A percentile compares a stretch with the other conserved stretches of the same genome.
phyloP scores from a whole-genome alignment of 2,329 filamentous ascomycete genomes.

The Plectosphaerella plurivora region DNA sequence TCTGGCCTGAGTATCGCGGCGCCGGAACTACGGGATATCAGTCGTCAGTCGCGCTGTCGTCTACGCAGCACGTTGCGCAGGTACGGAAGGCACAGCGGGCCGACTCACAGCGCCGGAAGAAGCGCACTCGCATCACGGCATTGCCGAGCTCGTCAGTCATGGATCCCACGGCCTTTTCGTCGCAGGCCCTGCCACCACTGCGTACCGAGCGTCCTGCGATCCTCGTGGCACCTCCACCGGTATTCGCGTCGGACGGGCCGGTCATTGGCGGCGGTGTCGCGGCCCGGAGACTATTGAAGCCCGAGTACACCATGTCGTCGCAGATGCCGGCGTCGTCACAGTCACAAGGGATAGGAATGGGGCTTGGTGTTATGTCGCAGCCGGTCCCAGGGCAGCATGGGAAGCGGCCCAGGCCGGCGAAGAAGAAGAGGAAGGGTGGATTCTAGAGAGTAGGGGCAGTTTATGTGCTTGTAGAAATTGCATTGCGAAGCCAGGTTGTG shows the following conservation, averaged over 20 bases:
- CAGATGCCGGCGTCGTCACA: constrained; percentile 27
- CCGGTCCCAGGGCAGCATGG: constrained; percentile 41
- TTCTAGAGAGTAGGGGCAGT: background rate
- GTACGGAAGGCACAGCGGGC: constrained; percentile 26
- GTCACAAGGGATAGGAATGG: constrained; percentile 6
- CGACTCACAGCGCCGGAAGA: constrained; percentile 15
- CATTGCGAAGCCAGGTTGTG: background rate
- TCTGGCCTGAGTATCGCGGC: constrained; percentile 34
- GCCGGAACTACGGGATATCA: constrained; percentile 28
- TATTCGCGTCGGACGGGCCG: constrained; percentile 8
- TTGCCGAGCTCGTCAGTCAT: background rate
- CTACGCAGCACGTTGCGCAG: constrained; percentile 27
- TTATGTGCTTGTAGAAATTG: background rate
- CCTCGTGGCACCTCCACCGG: constrained; percentile 5
- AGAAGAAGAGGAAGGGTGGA: constrained; percentile 39
- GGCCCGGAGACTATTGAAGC: background rate
- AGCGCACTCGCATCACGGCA: constrained; percentile 4
- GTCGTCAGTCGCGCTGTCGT: constrained; percentile 30
- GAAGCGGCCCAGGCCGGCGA: constrained; percentile 28
- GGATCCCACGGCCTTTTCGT: background rate
- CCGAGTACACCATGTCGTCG: constrained; percentile 10
- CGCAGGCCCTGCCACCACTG: constrained; percentile 2
- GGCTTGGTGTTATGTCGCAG: constrained; percentile 35
- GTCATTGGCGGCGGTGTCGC: constrained; percentile 3
- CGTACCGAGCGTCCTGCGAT: background rate